Evolutionary conservation across 1,284 basidiomycete species (phyloP).

Genomic region (Ceratobasidium sp.): DNA sequence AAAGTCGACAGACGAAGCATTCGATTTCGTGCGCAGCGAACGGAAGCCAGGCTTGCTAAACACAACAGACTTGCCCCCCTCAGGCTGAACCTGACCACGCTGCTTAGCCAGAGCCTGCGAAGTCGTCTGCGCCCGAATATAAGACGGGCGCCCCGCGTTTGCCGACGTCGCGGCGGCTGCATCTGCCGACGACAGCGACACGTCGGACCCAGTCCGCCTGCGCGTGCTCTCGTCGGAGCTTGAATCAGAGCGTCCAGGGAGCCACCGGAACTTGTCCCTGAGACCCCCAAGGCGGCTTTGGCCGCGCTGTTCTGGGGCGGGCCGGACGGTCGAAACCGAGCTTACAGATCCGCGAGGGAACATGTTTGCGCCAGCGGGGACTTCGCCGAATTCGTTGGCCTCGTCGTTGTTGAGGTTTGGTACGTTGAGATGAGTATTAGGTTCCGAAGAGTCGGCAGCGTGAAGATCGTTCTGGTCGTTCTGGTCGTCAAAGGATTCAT

Average conservation of each 20-base stretch:
- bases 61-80: conserved; percentile 15
- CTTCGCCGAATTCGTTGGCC: conserved; percentile 7
- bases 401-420: background rate
- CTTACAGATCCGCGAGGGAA: conserved; percentile 37
- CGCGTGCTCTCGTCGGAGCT: conserved; percentile 28
- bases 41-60: conserved; percentile 30
- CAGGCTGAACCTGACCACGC: background rate
- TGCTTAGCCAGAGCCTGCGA: background rate
- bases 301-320: conserved; percentile 8
- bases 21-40: conserved; percentile 17
- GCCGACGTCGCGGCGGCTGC: background rate
- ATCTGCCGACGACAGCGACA: conserved; percentile 4
- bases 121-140: background rate
- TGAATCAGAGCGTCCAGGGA: conserved; percentile 11
- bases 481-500: conserved; percentile 3
- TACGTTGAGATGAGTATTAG: background rate
- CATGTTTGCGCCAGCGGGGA: conserved; percentile 23
- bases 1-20: conserved; percentile 6
- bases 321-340: conserved; percentile 33
- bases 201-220: conserved; percentile 2
- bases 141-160: background rate
- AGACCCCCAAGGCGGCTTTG: conserved; percentile 29
- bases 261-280: conserved; percentile 31
- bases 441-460: background rate
- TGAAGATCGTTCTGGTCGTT: conserved; percentile 1